These are phyloP conservation scores for Rhododendron mucronatum DNA, from an alignment of 148 eudicot species.

Conservation along the genomic window DNA sequence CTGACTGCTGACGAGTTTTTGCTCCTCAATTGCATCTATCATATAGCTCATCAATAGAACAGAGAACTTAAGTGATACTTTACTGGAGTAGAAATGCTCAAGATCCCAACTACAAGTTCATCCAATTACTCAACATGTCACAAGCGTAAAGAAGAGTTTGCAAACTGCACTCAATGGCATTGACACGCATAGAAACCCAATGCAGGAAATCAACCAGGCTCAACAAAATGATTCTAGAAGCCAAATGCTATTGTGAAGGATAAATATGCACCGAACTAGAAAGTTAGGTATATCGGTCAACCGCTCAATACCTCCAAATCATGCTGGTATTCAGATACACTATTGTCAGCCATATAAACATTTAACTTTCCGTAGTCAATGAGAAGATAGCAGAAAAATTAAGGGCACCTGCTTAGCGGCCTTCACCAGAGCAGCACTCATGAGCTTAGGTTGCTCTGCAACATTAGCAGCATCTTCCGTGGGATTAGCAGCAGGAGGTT, in stretches of 20 bases:
- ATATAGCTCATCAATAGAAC: not conserved
- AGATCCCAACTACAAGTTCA: not conserved
- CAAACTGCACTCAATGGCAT: not conserved
- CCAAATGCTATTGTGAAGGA: not conserved
- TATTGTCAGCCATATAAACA: not conserved
- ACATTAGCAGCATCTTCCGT: conserved; percentile 43
- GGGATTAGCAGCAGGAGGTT: conserved; percentile 53
- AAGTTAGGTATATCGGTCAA: not conserved
- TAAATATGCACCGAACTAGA: not conserved
- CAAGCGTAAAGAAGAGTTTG: not conserved
- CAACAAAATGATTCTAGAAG: not conserved
- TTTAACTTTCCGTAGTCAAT: not conserved
- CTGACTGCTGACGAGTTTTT: not conserved
- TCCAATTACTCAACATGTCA: not conserved
- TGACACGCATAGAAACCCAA: not conserved
- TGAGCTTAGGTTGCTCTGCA: conserved; percentile 61
- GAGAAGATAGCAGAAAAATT: not conserved
- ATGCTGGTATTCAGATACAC: not conserved
- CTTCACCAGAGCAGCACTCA: conserved; percentile 76
- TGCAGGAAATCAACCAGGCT: not conserved
- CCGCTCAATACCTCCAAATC: not conserved
- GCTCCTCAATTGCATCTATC: not conserved
- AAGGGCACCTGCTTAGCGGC: conserved; percentile 81
- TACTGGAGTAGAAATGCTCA: not conserved
- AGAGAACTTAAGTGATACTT: not conserved